These are phyloP conservation scores for Colletotrichum sp. DNA, from an alignment of 2,329 filamentous ascomycete species.

Conservation along the genomic window DNA sequence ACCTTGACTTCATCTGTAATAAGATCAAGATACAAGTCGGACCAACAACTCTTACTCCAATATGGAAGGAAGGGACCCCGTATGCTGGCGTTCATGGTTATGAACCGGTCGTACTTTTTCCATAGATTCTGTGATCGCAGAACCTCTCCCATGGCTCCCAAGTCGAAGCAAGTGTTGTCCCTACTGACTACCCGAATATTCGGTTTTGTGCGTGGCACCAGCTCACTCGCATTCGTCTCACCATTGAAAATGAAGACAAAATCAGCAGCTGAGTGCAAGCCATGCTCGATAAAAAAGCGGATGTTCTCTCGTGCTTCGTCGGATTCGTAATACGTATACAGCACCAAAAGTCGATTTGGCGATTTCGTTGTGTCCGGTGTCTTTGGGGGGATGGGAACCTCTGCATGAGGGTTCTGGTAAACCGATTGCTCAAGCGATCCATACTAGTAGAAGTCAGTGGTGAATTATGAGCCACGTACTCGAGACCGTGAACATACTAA, in stretches of 20 bases:
- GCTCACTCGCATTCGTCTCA: slow-evolving; percentile 25
- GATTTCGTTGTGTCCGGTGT: too few relatives aligned
- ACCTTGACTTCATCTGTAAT: slow-evolving; percentile 36
- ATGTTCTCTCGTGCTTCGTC: slow-evolving; percentile 34
- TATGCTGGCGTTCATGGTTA: slow-evolving; percentile 38
- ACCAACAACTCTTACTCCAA: slow-evolving; percentile 39
- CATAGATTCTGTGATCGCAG: slow-evolving; percentile 33
- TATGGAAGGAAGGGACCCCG: slow-evolving; percentile 40
- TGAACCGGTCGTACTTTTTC: slow-evolving; percentile 38
- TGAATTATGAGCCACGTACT: too few relatives aligned
- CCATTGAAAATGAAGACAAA: slow-evolving; percentile 40
- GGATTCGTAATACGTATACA: slow-evolving; percentile 40
- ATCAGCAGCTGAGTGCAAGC: slow-evolving; percentile 39
- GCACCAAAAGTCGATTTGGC: slow-evolving; percentile 26
- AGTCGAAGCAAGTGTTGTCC: slow-evolving; percentile 38
- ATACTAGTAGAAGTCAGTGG: too few relatives aligned
- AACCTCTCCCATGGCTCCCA: slow-evolving; percentile 36
- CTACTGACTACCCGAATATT: slow-evolving; percentile 36
- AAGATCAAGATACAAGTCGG: slow-evolving; percentile 33
- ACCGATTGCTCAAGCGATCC: too few relatives aligned
- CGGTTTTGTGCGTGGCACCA: slow-evolving; percentile 28
- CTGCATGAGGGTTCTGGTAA: too few relatives aligned
- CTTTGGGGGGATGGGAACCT: too few relatives aligned
- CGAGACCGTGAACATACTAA: too few relatives aligned
- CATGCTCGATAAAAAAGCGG: slow-evolving; percentile 38